Percentiles rank a stretch among this genome's conserved stretches.
Conservation (phyloP, 768 basidiomycete genomes). For the Boletus rubropictus region DNA sequence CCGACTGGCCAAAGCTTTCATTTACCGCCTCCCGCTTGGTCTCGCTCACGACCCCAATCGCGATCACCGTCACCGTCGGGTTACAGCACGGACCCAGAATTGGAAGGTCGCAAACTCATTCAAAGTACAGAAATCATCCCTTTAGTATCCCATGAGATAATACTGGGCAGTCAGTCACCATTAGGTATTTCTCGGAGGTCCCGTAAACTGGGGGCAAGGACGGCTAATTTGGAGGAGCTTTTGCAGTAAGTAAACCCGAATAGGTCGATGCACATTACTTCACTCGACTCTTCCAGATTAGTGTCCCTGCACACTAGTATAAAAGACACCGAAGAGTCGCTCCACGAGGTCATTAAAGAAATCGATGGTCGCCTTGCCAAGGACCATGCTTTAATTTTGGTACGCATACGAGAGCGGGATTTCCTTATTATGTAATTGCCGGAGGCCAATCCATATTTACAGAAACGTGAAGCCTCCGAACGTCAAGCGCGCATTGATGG, state of each 20-base stretch:
- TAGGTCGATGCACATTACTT: neutral
- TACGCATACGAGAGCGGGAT: constrained; percentile 22
- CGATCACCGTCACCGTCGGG: constrained; percentile 58
- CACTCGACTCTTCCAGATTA: constrained; percentile 35
- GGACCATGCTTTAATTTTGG: constrained; percentile 37
- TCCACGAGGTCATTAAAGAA: constrained; percentile 42
- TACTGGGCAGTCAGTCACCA: constrained; percentile 10
- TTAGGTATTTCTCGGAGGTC: constrained; percentile 17
- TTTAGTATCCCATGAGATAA: constrained; percentile 18
- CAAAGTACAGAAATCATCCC: constrained; percentile 22
- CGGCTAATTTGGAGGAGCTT: constrained; percentile 62
- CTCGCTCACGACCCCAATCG: constrained; percentile 23
- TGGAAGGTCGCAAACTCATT: constrained; percentile 40
- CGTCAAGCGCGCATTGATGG: constrained; percentile 51
- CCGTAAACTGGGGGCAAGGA: constrained; percentile 34
- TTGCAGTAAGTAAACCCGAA: constrained; percentile 48
- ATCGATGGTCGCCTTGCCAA: constrained; percentile 44
- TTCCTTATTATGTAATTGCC: constrained; percentile 22
- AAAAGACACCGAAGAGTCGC: constrained; percentile 43
- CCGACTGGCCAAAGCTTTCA: constrained; percentile 59
- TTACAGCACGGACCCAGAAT: constrained; percentile 72
- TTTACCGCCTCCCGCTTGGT: constrained; percentile 37
- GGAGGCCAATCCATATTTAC: constrained; percentile 22
- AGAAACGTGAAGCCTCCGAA: constrained; percentile 69
- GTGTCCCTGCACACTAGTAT: constrained; percentile 49